These are phyloP conservation scores for Gaertneriomyces semiglobifer DNA, from an alignment of 192 early-diverging fungal genomes.

Conservation along the genomic window DNA sequence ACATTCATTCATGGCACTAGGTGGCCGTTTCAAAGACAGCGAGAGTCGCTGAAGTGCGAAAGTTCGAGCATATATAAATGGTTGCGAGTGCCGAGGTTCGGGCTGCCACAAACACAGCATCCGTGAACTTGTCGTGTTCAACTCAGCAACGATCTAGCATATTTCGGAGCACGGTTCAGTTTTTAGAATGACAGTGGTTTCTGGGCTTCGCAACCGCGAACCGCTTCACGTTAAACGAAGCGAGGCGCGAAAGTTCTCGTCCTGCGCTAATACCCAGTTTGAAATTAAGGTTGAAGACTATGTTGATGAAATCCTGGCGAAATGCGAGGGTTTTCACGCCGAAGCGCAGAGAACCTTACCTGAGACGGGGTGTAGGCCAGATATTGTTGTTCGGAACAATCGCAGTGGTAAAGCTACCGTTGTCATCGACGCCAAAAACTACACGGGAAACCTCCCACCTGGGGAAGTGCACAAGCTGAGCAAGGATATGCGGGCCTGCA, in stretches of 20 bases:
- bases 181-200: too few species aligned
- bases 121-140: too few species aligned
- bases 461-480: conserved; percentile 4
- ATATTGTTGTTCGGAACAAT: conserved; percentile 8
- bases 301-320: neutral
- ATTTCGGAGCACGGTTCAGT: too few species aligned
- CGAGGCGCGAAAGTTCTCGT: neutral
- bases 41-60: too few species aligned
- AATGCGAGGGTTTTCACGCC: neutral
- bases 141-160: too few species aligned
- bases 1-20: too few species aligned
- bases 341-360: conserved; percentile 5
- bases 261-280: conserved; percentile 5
- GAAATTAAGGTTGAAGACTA: conserved; percentile 9
- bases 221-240: conserved; percentile 7
- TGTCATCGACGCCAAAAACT: conserved; percentile 17
- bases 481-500: conserved; percentile 4
- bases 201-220: too few species aligned
- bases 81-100: too few species aligned
- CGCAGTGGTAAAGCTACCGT: conserved; percentile 8
- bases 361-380: neutral
- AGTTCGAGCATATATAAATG: too few species aligned
- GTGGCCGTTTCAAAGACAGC: too few species aligned
- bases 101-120: too few species aligned
- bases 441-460: neutral